Base-by-base conservation (phyloP, 306 rosid species). In the Gleditsia sinensis region DNA sequence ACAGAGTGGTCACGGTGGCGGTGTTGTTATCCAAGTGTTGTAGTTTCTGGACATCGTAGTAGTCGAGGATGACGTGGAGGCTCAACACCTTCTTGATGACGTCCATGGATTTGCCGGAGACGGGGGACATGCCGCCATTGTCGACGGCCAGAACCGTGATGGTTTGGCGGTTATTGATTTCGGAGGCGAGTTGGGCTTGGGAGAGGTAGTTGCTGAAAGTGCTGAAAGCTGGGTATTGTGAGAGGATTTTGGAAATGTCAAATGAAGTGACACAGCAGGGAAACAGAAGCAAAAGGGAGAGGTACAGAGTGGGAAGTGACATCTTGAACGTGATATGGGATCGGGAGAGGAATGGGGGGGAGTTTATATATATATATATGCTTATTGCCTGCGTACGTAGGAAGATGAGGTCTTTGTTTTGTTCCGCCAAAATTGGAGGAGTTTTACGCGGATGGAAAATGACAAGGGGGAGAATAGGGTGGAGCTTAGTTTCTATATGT, bases 31-130 rank as follows among this genome's bases (percentile, higher is more conserved):
- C 11, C 7, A 87, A 5, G 6, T 39, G 12, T 1, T 58, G 82
- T 7, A 84, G 33, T 25, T 37, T 77, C 2, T 37, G 28, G 5
- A 28, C 33, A 9, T 86, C 86, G 3, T 48, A 82, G 56, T 79
- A 81, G 14, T 71, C 75, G 0, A 85, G 82, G 2, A 78, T 9
- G 39, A 81, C 81, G 10, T 85, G 90, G 24, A 85, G 3, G 75
- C 87, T 81, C 32, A 88, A 3, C 0, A 79, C 32, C 20, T 66
- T 84, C 9, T 74, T 82, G 24, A 82, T 74, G 0, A 60, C 49
- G 4, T 82, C 74, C 83, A 80, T 79, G 17, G 88, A 32, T 40
- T 82, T 79, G 3, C 84, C 83, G 5, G 83, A 21, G 28, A 87
- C 5, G 0, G 80, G 32, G 7, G 71, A 78, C 32, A 84, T 37